Percentiles rank a stretch among this genome's conserved stretches.
These are phyloP conservation scores for Silene latifolia DNA, from an alignment of 148 eudicot genomes.

Conservation along the genomic window DNA sequence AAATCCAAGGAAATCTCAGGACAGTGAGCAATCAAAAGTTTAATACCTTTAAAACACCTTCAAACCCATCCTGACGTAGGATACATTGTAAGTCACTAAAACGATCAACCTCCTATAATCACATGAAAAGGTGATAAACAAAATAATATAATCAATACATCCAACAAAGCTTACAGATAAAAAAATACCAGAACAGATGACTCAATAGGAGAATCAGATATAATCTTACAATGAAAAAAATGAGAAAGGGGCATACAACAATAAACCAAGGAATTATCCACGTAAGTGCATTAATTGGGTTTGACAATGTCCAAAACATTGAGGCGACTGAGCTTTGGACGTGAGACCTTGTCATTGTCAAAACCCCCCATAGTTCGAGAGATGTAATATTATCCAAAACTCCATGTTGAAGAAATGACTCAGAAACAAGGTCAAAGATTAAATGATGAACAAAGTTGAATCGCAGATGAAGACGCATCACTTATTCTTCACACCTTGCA, in stretches of 20 bases:
- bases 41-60: constrained; percentile 68
- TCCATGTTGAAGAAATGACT: no score
- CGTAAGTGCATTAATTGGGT: neutral
- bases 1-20: constrained; percentile 6
- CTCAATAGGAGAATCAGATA: neutral
- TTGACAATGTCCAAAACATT: neutral
- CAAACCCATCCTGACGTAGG: constrained; percentile 60
- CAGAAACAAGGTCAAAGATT: neutral
- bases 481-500: neutral
- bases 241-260: neutral
- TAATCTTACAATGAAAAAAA: neutral
- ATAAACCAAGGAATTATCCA: neutral
- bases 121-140: constrained; percentile 10
- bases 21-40: neutral
- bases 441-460: neutral
- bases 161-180: neutral
- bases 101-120: constrained; percentile 77
- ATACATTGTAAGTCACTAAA: constrained; percentile 51
- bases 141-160: constrained; percentile 10
- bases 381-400: no score
- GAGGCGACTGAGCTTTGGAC: neutral
- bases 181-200: neutral
- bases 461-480: neutral
- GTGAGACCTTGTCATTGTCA: no score
- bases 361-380: no score